A percentile compares a stretch with the other conserved stretches of the same genome.
Evolutionary conservation across 2,329 filamentous ascomycete genomes (phyloP).

Genomic region (Fusarium sp.): DNA sequence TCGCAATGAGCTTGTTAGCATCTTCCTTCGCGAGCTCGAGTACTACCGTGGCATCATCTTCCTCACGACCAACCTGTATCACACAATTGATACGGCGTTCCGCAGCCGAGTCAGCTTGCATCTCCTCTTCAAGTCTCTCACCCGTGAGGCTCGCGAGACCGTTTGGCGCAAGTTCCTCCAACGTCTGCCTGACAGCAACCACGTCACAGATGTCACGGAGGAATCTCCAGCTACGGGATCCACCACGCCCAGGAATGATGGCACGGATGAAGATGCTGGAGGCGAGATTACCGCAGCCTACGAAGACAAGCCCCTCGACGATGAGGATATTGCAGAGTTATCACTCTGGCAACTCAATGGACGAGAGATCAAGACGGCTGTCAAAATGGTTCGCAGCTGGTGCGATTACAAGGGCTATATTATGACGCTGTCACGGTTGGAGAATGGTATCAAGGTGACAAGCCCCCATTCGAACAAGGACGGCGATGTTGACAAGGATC

Average conservation of each 20-base stretch:
- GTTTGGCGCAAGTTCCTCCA: slow-evolving; percentile 63
- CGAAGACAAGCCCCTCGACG: slow-evolving; percentile 40
- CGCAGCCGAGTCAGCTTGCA: slow-evolving; percentile 62
- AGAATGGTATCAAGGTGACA: slow-evolving; percentile 61
- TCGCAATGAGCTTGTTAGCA: slow-evolving; percentile 63
- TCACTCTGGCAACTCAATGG: slow-evolving; percentile 59
- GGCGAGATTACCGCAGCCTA: background rate
- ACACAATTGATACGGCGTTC: slow-evolving; percentile 59
- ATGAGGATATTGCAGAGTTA: slow-evolving; percentile 56
- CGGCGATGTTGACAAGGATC: slow-evolving; percentile 41
- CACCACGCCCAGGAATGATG: slow-evolving; percentile 9
- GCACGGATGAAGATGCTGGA: background rate
- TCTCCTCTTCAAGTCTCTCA: slow-evolving; percentile 58
- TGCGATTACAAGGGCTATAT: slow-evolving; percentile 59
- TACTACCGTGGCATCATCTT: slow-evolving; percentile 61
- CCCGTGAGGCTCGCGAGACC: slow-evolving; percentile 52
- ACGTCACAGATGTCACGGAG: slow-evolving; percentile 4
- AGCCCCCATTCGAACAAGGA: slow-evolving; percentile 57
- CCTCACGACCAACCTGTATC: slow-evolving; percentile 58
- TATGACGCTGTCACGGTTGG: slow-evolving; percentile 57
- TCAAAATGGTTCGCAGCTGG: slow-evolving; percentile 61
- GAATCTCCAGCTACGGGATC: slow-evolving; percentile 11
- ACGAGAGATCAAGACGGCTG: slow-evolving; percentile 61
- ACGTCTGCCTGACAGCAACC: slow-evolving; percentile 46
- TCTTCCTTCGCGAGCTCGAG: slow-evolving; percentile 61